Evolutionary conservation across 352 stramenopile genomes (phyloP).

Genomic region (Phytophthora citricola): DNA sequence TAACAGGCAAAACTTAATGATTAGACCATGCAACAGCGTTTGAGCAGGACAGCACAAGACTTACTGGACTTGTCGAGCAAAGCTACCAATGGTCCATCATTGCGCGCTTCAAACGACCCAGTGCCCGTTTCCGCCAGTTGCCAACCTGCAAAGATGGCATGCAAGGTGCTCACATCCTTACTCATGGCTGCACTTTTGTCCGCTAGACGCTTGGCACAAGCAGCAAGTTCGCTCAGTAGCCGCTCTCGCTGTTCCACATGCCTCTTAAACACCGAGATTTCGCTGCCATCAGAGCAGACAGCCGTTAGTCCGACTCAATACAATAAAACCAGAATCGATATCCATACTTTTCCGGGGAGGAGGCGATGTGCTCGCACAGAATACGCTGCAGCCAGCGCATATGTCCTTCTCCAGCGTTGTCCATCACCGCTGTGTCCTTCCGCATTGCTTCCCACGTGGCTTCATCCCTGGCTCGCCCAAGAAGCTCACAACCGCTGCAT

Average conservation of each 20-base stretch:
- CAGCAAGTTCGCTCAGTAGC: slow-evolving; percentile 50
- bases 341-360: slow-evolving; percentile 48
- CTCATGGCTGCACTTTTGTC: slow-evolving; percentile 62
- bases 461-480: slow-evolving; percentile 50
- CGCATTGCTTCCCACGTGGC: slow-evolving; percentile 65
- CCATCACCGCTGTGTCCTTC: slow-evolving; percentile 58
- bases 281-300: slow-evolving; percentile 26
- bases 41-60: slow-evolving; percentile 11
- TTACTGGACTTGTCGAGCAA: slow-evolving; percentile 60
- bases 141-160: slow-evolving; percentile 68
- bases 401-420: slow-evolving; percentile 67
- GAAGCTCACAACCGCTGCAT: slow-evolving; percentile 61
- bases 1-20: slow-evolving; percentile 14
- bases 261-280: slow-evolving; percentile 58
- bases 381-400: slow-evolving; percentile 76
- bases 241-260: slow-evolving; percentile 69
- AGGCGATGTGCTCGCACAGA: slow-evolving; percentile 36
- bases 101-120: slow-evolving; percentile 16
- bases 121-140: slow-evolving; percentile 45
- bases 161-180: slow-evolving; percentile 60
- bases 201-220: slow-evolving; percentile 64
- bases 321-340: background rate
- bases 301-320: background rate
- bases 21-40: slow-evolving; percentile 4
- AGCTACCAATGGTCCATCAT: slow-evolving; percentile 42